These are phyloP conservation scores for Stevia rebaudiana DNA, from an alignment of 140 eudicot species.

Conservation along the genomic window DNA sequence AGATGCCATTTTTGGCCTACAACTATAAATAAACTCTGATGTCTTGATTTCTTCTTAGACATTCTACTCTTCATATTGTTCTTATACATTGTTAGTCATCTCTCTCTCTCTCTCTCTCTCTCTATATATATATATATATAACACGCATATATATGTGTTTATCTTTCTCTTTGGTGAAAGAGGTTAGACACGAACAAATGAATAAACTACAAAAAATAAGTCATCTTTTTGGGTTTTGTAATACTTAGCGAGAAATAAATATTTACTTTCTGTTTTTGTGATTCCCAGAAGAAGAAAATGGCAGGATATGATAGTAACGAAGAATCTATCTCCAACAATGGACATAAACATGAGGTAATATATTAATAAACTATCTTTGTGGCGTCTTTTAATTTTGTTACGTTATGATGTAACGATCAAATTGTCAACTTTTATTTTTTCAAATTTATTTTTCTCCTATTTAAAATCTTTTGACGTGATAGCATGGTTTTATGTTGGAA, in stretches of 20 bases:
- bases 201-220: conserved; percentile 3
- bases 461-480: not conserved
- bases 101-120: not conserved
- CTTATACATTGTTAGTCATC: not conserved
- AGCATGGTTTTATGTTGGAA: conserved; percentile 4
- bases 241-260: not conserved
- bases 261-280: not conserved
- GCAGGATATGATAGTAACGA: conserved; percentile 34
- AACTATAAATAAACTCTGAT: conserved; percentile 13
- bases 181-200: not conserved
- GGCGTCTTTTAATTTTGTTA: not conserved
- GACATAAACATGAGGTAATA: conserved; percentile 32
- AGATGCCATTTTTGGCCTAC: conserved; percentile 27
- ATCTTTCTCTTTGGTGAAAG: not conserved
- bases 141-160: not conserved
- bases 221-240: not conserved
- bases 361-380: not conserved
- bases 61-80: conserved; percentile 12
- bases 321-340: conserved; percentile 29
- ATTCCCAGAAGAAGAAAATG: conserved; percentile 23
- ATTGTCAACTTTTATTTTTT: conserved; percentile 2
- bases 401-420: not conserved
- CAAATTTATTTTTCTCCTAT: not conserved
- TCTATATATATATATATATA: too few relatives aligned
- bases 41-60: conserved; percentile 1